Conservation (phyloP, 139 green algal genomes). For the Pseudopediastrum boryanum region DNA sequence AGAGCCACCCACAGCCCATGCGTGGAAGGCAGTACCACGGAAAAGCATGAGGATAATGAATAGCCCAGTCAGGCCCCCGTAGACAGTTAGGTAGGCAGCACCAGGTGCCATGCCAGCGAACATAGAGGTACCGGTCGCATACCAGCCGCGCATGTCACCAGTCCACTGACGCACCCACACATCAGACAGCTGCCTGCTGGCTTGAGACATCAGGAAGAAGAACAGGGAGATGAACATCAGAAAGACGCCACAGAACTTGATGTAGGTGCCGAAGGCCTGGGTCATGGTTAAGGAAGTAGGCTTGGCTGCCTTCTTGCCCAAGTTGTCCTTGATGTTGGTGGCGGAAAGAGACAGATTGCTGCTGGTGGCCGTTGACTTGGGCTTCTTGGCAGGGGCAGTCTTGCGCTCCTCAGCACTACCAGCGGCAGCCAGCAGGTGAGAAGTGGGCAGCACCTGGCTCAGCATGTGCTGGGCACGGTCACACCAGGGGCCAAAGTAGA, state of each 20-base stretch:
- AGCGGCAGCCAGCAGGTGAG: constrained; percentile 57
- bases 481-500: constrained; percentile 69
- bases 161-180: constrained; percentile 51
- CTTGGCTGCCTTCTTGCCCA: constrained; percentile 34
- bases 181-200: constrained; percentile 53
- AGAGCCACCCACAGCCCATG: constrained; percentile 7
- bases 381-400: constrained; percentile 42
- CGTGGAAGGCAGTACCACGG: constrained; percentile 55
- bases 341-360: constrained; percentile 38
- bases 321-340: constrained; percentile 37
- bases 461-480: constrained; percentile 46
- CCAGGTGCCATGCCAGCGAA: constrained; percentile 2
- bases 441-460: constrained; percentile 50
- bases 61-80: constrained; percentile 45
- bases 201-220: constrained; percentile 58
- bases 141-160: constrained; percentile 35
- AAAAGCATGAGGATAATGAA: constrained; percentile 61
- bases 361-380: neutral
- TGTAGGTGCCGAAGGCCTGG: constrained; percentile 31
- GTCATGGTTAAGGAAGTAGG: constrained; percentile 16
- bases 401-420: constrained; percentile 49
- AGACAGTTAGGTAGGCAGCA: constrained; percentile 52
- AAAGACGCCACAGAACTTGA: constrained; percentile 33
- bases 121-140: neutral
- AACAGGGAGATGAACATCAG: constrained; percentile 47